Conservation (phyloP, 148 eudicot species). For the Rhododendron vialii region DNA sequence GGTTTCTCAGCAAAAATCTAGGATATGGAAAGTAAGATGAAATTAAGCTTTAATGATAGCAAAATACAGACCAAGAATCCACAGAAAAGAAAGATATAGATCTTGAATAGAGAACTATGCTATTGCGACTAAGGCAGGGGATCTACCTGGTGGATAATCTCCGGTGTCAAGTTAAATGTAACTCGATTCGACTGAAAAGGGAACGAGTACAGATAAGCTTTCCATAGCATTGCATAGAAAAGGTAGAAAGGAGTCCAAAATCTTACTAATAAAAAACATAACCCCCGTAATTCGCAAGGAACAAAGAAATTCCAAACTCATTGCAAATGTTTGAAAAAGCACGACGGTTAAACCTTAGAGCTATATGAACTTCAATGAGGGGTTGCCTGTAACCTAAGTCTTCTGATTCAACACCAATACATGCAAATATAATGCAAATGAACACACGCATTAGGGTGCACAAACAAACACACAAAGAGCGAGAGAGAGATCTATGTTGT, state of each 20-base stretch:
- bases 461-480: conserved; percentile 7
- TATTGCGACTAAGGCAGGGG: not conserved
- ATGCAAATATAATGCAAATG: not conserved
- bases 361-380: not conserved
- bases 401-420: not conserved
- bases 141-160: conserved; percentile 91
- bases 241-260: not conserved
- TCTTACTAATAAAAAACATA: not conserved
- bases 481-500: conserved; percentile 15
- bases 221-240: not conserved
- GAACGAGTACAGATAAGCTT: not conserved
- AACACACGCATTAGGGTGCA: not conserved
- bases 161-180: conserved; percentile 86
- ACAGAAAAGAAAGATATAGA: not conserved
- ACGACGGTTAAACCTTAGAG: not conserved
- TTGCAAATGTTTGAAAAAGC: not conserved
- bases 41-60: not conserved
- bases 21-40: not conserved
- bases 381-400: not conserved
- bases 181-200: conserved; percentile 83
- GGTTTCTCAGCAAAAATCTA: conserved; percentile 99
- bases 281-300: not conserved
- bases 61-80: not conserved
- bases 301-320: not conserved
- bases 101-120: not conserved